phyloP scores from a whole-genome alignment of 2,329 filamentous ascomycete genomes.

The Talaromyces sp. region DNA sequence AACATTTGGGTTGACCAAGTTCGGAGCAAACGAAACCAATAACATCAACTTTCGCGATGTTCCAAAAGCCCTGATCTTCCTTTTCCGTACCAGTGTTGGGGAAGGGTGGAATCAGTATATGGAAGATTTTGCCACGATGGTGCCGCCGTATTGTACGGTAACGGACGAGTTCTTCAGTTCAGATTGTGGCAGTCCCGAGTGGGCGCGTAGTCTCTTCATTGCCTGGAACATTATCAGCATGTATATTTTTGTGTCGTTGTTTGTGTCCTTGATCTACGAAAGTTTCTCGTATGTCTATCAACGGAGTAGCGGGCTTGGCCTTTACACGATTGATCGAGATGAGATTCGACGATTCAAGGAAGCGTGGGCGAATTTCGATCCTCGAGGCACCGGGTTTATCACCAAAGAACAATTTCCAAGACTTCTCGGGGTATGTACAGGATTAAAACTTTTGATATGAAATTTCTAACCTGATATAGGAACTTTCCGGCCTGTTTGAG shows the following conservation, averaged over 20 bases:
- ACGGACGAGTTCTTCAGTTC: constrained; percentile 71
- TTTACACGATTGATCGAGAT: constrained; percentile 83
- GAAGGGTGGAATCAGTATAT: constrained; percentile 97
- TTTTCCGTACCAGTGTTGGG: constrained; percentile 89
- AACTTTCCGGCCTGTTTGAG: constrained; percentile 91
- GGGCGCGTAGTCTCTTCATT: constrained; percentile 87
- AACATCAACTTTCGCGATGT: constrained; percentile 93
- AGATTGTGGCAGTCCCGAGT: constrained; percentile 86
- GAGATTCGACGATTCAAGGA: constrained; percentile 97
- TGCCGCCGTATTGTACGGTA: constrained; percentile 74
- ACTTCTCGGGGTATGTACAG: constrained; percentile 64
- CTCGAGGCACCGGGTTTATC: constrained; percentile 86
- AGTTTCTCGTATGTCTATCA: constrained; percentile 99
- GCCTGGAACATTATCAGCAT: constrained; percentile 99
- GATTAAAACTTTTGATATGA: neutral
- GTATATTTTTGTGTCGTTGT: constrained; percentile 98
- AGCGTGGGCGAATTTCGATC: constrained; percentile 94
- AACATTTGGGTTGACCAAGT: constrained; percentile 89
- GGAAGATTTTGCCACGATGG: constrained; percentile 85
- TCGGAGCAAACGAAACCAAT: constrained; percentile 65
- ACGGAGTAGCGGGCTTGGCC: constrained; percentile 83
- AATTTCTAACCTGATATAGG: constrained; percentile 31
- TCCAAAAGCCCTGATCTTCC: constrained; percentile 84
- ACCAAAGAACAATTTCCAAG: constrained; percentile 83
- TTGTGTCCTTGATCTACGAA: constrained; percentile 97